Conservation (phyloP, 306 rosid species). For the Trichosanthes cucumerina region DNA sequence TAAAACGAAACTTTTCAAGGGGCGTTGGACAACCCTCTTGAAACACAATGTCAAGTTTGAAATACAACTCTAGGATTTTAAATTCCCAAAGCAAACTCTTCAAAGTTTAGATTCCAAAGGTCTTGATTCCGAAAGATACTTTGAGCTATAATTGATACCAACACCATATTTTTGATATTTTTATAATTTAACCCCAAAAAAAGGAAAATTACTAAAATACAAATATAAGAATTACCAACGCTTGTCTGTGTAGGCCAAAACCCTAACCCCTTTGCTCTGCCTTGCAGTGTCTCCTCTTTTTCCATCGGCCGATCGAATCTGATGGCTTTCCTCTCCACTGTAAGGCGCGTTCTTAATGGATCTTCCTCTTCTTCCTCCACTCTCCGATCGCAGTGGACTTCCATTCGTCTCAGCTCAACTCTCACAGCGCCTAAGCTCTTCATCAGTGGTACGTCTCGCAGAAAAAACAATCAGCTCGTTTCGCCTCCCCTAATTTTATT, state of each 20-base stretch:
- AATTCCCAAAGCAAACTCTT: too few relatives aligned
- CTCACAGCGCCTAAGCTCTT: conserved; percentile 75
- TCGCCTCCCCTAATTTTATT: background rate
- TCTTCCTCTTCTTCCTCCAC: conserved; percentile 22
- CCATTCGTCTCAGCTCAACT: conserved; percentile 53
- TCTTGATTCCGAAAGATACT: too few relatives aligned
- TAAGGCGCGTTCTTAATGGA: conserved; percentile 33
- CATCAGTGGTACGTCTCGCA: conserved; percentile 42
- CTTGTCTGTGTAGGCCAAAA: background rate
- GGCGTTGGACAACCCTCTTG: too few relatives aligned
- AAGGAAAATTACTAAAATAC: too few relatives aligned
- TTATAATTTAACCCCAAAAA: too few relatives aligned
- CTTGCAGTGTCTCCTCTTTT: too few relatives aligned
- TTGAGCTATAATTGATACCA: too few relatives aligned
- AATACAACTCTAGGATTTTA: too few relatives aligned
- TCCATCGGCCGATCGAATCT: background rate
- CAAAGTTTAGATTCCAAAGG: too few relatives aligned
- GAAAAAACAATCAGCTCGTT: background rate
- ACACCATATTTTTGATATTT: too few relatives aligned
- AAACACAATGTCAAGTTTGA: too few relatives aligned
- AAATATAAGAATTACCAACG: background rate
- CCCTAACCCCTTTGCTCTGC: background rate
- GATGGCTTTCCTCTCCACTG: conserved; percentile 47
- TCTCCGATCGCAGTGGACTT: conserved; percentile 23
- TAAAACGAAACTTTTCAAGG: too few relatives aligned